Conservation (phyloP, 345 rosid species). For the Euclidium syriacum region DNA sequence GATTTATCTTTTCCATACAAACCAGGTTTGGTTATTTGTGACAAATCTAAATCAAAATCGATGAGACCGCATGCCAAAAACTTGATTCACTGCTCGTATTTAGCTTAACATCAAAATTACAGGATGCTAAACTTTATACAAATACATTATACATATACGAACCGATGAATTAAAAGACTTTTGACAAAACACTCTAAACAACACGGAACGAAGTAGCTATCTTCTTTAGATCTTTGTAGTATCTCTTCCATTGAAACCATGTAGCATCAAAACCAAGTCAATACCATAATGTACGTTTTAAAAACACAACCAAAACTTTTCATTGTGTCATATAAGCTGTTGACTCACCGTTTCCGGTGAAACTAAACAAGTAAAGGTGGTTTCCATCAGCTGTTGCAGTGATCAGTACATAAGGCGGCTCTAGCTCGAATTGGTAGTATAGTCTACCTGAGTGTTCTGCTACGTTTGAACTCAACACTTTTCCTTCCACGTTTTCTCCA, state of each 20-base stretch:
- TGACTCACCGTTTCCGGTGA: conserved; percentile 61
- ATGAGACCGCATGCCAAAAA: background rate
- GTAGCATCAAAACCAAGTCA: background rate
- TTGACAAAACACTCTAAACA: conserved; percentile 26
- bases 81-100: background rate
- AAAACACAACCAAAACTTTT: background rate
- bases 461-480: conserved; percentile 61
- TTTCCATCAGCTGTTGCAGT: conserved; percentile 97
- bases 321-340: background rate
- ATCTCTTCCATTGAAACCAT: conserved; percentile 98
- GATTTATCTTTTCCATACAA: too few relatives aligned
- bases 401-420: conserved; percentile 85
- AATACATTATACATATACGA: background rate
- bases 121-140: conserved; percentile 9
- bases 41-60: background rate
- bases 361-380: conserved; percentile 73
- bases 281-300: background rate
- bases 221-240: conserved; percentile 79
- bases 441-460: conserved; percentile 65
- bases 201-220: conserved; percentile 89
- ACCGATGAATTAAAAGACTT: background rate
- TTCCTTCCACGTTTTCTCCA: conserved; percentile 90
- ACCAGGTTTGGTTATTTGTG: too few relatives aligned
- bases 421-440: conserved; percentile 83
- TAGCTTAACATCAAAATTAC: background rate